These are phyloP conservation scores for Populus nigra DNA, from an alignment of 345 rosid genomes.

Conservation along the genomic window DNA sequence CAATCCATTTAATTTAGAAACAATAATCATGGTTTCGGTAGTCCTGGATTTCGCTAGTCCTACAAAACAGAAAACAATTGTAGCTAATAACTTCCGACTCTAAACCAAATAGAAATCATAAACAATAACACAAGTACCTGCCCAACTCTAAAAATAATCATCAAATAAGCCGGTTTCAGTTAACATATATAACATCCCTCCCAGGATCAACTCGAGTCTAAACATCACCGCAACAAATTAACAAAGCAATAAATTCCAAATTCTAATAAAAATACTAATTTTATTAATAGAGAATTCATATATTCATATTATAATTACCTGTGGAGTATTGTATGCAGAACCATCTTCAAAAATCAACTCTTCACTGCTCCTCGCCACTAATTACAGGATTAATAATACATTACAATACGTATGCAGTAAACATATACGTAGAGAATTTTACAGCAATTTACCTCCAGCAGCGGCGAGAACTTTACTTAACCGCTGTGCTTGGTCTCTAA, in stretches of 20 bases:
- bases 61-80: slow-evolving; percentile 23
- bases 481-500: slow-evolving; percentile 68
- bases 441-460: slow-evolving; percentile 66
- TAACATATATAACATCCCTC: slow-evolving; percentile 76
- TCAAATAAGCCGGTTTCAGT: slow-evolving; percentile 83
- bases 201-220: slow-evolving; percentile 90
- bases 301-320: slow-evolving; percentile 36
- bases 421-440: background rate
- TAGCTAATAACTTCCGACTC: slow-evolving; percentile 5
- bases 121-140: slow-evolving; percentile 16
- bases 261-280: background rate
- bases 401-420: background rate
- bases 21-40: slow-evolving; percentile 67
- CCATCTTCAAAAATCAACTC: slow-evolving; percentile 89
- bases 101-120: background rate
- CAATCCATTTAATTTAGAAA: slow-evolving; percentile 3
- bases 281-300: background rate
- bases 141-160: slow-evolving; percentile 72
- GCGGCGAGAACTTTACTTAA: slow-evolving; percentile 91
- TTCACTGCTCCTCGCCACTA: slow-evolving; percentile 86
- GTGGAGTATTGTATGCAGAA: slow-evolving; percentile 70
- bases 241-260: background rate
- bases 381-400: slow-evolving; percentile 5
- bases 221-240: slow-evolving; percentile 10
- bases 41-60: slow-evolving; percentile 67